Evolutionary conservation across 192 early-diverging fungal species (phyloP), one percentile per base, ranked within the genome.

Genomic region (Entomortierella lignicola): DNA sequence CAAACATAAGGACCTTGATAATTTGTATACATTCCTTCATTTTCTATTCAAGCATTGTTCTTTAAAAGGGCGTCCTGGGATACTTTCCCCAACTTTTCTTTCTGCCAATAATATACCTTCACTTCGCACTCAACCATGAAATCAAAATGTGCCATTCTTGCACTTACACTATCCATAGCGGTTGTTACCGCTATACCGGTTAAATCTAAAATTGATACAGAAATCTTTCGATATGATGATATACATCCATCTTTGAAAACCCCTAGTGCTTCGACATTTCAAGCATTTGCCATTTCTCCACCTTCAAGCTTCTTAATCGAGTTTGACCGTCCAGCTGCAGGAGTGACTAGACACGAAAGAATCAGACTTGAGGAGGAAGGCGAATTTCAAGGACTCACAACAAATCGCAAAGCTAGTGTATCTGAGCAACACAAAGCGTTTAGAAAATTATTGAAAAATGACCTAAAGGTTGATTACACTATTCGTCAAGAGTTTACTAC

Each of bases 401-500:
- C 39, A 4, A 62, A 21, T 43, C 73, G 72, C 4, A 58, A 43
- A 20, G 42, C 63, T 1, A 41, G 20, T 5, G 64, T 75, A 8
- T 39, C 57, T 13, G 59, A 27, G 1, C 72, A 75, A 13, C 72
- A 75, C 26, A 30, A 55, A 27, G 13, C 27, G 0, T 63, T 77
- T 32, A 41, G 52, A 31, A 25, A 39, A 0, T 67, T 53, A 51
- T 37, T 75, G 43, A 63, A 10, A 1, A 52, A 67, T 10, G 41
- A 62, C 39, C 42, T 75, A 2, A 42, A 67, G 7, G 17, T 75
- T 12, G 53, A 62, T 18, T 66, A 48, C 30, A 26, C 26, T 4
- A 47, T 75, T 0, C 72, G 72, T 25, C 72, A 75, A n/a, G 72
- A 75, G 43, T 75, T 75, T 32, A 66, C 66, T 50, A 50, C 66